A percentile compares a stretch with the other conserved stretches of the same genome.
phyloP scores from a whole-genome alignment of 441 rosid genomes.

The Pelargonium myrrhifolium region DNA sequence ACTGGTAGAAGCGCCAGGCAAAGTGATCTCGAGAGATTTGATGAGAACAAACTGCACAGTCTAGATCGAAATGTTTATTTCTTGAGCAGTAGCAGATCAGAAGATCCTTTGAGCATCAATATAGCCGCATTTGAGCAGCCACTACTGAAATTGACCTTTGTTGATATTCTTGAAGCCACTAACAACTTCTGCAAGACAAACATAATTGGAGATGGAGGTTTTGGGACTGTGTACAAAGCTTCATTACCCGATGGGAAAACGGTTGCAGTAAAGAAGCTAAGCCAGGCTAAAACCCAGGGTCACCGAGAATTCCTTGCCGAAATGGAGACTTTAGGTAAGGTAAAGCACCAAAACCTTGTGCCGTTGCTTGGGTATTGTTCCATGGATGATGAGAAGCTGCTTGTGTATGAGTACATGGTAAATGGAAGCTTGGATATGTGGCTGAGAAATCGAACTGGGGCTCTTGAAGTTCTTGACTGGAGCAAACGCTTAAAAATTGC shows the following conservation, averaged over 20 bases:
- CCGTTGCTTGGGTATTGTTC: slow-evolving; percentile 84
- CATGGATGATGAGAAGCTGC: slow-evolving; percentile 71
- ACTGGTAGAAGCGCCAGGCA: slow-evolving; percentile 27
- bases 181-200: slow-evolving; percentile 70
- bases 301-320: slow-evolving; percentile 82
- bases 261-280: slow-evolving; percentile 88
- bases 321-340: slow-evolving; percentile 93
- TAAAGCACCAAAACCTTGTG: slow-evolving; percentile 82
- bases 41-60: slow-evolving; percentile 47
- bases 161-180: slow-evolving; percentile 71
- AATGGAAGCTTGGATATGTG: slow-evolving; percentile 83
- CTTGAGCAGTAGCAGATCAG: slow-evolving; percentile 63
- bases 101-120: slow-evolving; percentile 84
- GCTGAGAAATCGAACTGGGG: slow-evolving; percentile 63
- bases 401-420: slow-evolving; percentile 86
- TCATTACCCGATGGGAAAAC: slow-evolving; percentile 40
- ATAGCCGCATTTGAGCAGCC: slow-evolving; percentile 82
- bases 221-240: slow-evolving; percentile 62
- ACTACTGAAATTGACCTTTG: slow-evolving; percentile 61
- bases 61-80: slow-evolving; percentile 55
- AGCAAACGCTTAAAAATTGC: slow-evolving; percentile 68
- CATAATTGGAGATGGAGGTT: slow-evolving; percentile 59
- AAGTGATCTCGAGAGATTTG: slow-evolving; percentile 39
- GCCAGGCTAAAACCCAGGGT: slow-evolving; percentile 77
- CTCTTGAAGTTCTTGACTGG: slow-evolving; percentile 71